These are phyloP conservation scores for Didymella lethalis DNA, from an alignment of 2,329 filamentous ascomycete genomes.

Conservation along the genomic window DNA sequence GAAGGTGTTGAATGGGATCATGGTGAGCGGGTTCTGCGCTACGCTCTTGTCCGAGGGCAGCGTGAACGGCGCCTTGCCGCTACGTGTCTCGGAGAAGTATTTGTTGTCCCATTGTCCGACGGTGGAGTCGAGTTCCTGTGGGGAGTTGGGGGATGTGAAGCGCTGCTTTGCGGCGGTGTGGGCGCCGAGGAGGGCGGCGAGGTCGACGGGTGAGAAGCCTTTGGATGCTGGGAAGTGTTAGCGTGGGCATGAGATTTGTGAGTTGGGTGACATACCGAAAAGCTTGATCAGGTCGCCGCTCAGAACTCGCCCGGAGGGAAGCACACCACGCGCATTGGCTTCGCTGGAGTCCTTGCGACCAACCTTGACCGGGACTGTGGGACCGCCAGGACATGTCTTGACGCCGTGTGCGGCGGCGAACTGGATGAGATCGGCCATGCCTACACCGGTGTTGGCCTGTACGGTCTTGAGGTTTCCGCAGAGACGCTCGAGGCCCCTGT, in stretches of 20 bases:
- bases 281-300: conserved; percentile 36
- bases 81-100: conserved; percentile 47
- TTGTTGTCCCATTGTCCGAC: conserved; percentile 50
- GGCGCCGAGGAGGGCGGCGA: conserved; percentile 51
- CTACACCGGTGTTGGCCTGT: conserved; percentile 51
- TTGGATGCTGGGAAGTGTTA: conserved; percentile 34
- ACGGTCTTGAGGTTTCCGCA: conserved; percentile 52
- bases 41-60: conserved; percentile 42
- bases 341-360: conserved; percentile 44
- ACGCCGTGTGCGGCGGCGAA: conserved; percentile 50
- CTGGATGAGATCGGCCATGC: conserved; percentile 48
- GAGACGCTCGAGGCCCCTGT: conserved; percentile 57
- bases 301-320: conserved; percentile 31
- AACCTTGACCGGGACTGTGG: conserved; percentile 44
- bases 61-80: conserved; percentile 40
- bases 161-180: conserved; percentile 48
- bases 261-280: conserved; percentile 34
- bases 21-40: conserved; percentile 32
- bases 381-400: conserved; percentile 48
- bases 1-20: conserved; percentile 34
- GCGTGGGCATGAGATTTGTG: not conserved
- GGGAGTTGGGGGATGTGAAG: conserved; percentile 32
- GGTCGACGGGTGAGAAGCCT: conserved; percentile 48
- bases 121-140: conserved; percentile 46
- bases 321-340: conserved; percentile 32